Percentiles rank a stretch among this genome's conserved stretches.
These are phyloP conservation scores for Gnaphalium uliginosum DNA, from an alignment of 129 eudicot genomes.

Conservation along the genomic window DNA sequence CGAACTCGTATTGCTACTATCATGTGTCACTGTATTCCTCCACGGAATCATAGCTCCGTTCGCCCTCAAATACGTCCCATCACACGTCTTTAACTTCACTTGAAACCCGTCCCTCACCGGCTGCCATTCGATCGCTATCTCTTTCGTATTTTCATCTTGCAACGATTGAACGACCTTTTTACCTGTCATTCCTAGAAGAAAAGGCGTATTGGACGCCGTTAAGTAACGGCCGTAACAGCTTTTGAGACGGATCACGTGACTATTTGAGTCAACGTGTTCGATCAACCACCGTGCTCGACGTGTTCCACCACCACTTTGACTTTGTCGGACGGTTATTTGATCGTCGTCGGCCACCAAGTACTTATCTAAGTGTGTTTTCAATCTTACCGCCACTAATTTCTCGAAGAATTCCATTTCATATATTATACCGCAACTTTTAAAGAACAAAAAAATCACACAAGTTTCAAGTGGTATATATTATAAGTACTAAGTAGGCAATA, in stretches of 20 bases:
- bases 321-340: constrained; percentile 62
- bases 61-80: constrained; percentile 64
- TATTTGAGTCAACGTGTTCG: constrained; percentile 57
- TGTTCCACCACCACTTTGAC: constrained; percentile 45
- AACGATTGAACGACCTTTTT: constrained; percentile 55
- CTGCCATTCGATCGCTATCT: constrained; percentile 62
- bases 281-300: constrained; percentile 70
- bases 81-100: constrained; percentile 49
- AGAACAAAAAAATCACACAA: not conserved
- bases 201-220: constrained; percentile 61
- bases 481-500: not conserved
- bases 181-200: constrained; percentile 73
- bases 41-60: constrained; percentile 81
- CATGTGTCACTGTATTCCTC: constrained; percentile 81
- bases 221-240: constrained; percentile 67
- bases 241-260: constrained; percentile 56
- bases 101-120: constrained; percentile 83
- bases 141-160: constrained; percentile 36
- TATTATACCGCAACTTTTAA: not conserved
- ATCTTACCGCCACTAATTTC: constrained; percentile 55
- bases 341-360: constrained; percentile 77
- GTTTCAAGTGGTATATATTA: not conserved
- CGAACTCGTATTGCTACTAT: constrained; percentile 38
- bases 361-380: constrained; percentile 60
- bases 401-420: constrained; percentile 60